These are phyloP conservation scores for Balamuthia mandrillaris DNA, from an alignment of 208 protist genomes.

Conservation along the genomic window DNA sequence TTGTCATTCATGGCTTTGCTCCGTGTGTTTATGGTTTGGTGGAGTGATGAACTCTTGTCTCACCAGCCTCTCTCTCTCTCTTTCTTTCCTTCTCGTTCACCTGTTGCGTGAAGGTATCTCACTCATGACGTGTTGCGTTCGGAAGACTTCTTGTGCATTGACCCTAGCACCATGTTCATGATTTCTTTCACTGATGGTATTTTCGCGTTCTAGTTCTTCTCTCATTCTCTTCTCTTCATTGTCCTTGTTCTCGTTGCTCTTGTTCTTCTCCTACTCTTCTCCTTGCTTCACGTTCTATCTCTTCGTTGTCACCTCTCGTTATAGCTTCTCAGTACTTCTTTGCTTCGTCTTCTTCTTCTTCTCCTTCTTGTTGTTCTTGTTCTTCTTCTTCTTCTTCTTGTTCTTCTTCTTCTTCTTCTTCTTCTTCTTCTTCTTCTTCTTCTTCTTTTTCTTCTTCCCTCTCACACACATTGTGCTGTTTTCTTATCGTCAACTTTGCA, in stretches of 20 bases:
- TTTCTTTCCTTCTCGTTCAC: not conserved
- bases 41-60: not conserved
- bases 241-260: no score
- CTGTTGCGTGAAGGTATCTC: not conserved
- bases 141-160: not conserved
- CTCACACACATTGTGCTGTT: no score
- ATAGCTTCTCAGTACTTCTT: no score
- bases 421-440: not conserved
- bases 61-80: not conserved
- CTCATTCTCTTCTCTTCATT: no score
- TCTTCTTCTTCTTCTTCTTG: no score
- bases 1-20: not conserved
- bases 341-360: no score
- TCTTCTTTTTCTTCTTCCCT: not conserved
- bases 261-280: no score
- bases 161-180: not conserved
- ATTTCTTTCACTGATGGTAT: not conserved
- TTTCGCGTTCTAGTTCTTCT: not conserved
- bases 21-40: not conserved
- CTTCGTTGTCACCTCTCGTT: not conserved
- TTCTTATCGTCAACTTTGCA: no score
- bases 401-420: no score
- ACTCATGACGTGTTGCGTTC: not conserved
- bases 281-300: no score
- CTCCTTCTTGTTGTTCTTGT: no score